Percentiles rank a stretch among this genome's conserved stretches.
phyloP scores from a whole-genome alignment of 306 rosid genomes.

The Carpinus viminea region DNA sequence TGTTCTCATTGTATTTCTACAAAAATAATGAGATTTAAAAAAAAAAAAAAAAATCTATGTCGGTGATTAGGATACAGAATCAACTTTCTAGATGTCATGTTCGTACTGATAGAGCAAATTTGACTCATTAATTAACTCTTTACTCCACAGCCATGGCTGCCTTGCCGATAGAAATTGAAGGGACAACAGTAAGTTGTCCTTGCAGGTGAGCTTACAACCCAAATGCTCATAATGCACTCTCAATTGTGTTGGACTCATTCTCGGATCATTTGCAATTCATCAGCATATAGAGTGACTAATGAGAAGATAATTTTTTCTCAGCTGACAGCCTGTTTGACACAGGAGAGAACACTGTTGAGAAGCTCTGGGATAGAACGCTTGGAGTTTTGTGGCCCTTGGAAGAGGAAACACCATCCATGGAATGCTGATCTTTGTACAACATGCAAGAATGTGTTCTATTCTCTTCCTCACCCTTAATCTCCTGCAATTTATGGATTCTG shows the following conservation, averaged over 20 bases:
- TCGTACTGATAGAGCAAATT: too few relatives aligned
- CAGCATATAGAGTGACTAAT: conserved; percentile 67
- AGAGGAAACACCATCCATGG: conserved; percentile 49
- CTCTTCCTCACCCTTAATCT: conserved; percentile 71
- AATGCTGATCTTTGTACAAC: conserved; percentile 65
- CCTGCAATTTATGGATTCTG: conserved; percentile 51
- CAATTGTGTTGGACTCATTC: conserved; percentile 25
- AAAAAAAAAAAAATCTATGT: too few relatives aligned
- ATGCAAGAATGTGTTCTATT: conserved; percentile 56
- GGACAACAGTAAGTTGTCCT: conserved; percentile 29
- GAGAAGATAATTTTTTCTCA: conserved; percentile 66
- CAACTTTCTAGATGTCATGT: too few relatives aligned
- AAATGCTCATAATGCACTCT: conserved; percentile 47
- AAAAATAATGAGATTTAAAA: too few relatives aligned
- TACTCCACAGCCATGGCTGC: not conserved
- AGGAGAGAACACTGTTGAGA: conserved; percentile 50
- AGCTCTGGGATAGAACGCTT: conserved; percentile 48
- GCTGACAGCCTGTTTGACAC: conserved; percentile 46
- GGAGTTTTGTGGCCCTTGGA: conserved; percentile 63
- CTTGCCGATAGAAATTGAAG: conserved; percentile 56
- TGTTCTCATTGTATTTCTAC: too few relatives aligned
- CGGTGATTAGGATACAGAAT: too few relatives aligned
- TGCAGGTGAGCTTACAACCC: conserved; percentile 63
- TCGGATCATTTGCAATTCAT: conserved; percentile 70
- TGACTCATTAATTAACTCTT: too few relatives aligned